Percentiles rank a stretch among this genome's conserved stretches.
Evolutionary conservation across 768 basidiomycete genomes (phyloP).

Genomic region (Hygrocybe punicea): DNA sequence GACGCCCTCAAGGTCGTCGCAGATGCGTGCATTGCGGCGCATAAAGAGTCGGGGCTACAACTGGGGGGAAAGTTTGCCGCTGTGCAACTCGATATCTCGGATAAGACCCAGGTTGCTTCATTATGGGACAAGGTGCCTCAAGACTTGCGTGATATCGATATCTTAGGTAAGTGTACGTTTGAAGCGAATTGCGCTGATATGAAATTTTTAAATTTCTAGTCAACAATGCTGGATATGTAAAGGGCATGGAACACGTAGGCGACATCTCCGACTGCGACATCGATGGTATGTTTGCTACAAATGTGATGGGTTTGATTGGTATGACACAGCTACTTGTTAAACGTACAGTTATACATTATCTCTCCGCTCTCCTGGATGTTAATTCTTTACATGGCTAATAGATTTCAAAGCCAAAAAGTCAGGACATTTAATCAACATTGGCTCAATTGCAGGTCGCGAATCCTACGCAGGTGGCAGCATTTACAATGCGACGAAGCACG

Average conservation of each 20-base stretch:
- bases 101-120: slow-evolving; percentile 64
- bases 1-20: slow-evolving; percentile 72
- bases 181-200: neutral
- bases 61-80: slow-evolving; percentile 76
- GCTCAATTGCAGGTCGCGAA: slow-evolving; percentile 86
- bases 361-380: neutral
- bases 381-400: slow-evolving; percentile 24
- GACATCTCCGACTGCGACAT: slow-evolving; percentile 73
- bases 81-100: slow-evolving; percentile 75
- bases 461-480: slow-evolving; percentile 88
- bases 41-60: slow-evolving; percentile 66
- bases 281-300: slow-evolving; percentile 78
- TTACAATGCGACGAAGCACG: slow-evolving; percentile 89
- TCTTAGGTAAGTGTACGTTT: slow-evolving; percentile 58
- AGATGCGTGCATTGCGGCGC: slow-evolving; percentile 62
- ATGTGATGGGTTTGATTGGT: slow-evolving; percentile 72
- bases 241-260: slow-evolving; percentile 84
- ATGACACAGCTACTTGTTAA: slow-evolving; percentile 73
- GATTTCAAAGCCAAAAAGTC: slow-evolving; percentile 75
- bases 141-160: slow-evolving; percentile 70
- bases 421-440: slow-evolving; percentile 92
- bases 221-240: slow-evolving; percentile 82
- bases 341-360: slow-evolving; percentile 34
- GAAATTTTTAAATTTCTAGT: slow-evolving; percentile 33
- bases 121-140: slow-evolving; percentile 70